A percentile compares a stretch with the other conserved stretches of the same genome.
Conservation (phyloP, 139 green algal species). For the Pedinophyceae sp. region DNA sequence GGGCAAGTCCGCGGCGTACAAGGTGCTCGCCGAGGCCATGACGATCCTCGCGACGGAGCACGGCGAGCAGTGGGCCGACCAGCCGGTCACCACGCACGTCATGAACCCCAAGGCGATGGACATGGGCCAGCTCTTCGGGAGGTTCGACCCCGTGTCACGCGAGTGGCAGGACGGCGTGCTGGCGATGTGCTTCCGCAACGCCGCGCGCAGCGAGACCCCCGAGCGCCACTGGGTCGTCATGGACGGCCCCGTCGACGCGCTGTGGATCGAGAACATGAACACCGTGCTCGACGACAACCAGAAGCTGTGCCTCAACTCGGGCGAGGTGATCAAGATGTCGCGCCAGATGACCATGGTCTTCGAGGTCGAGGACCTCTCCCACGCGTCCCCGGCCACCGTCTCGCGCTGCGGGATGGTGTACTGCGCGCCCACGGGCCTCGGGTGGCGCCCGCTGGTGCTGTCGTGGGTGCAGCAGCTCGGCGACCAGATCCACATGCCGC, state of each 20-base stretch:
- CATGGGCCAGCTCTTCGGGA: conserved; percentile 8
- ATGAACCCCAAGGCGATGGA: conserved; percentile 4
- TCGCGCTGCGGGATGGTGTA: conserved; percentile 12
- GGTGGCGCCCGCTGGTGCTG: conserved; percentile 2
- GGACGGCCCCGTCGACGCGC: conserved; percentile 12
- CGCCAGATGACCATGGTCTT: conserved; percentile 9
- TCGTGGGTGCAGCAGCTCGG: conserved; percentile 1
- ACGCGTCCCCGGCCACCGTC: conserved; percentile 10
- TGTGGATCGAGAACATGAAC: conserved; percentile 23
- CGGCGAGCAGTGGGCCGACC: not conserved
- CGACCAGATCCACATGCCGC: not conserved
- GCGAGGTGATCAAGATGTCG: conserved; percentile 7
- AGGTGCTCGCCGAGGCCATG: conserved; percentile 2
- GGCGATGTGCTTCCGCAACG: not conserved
- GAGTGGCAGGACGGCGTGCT: conserved; percentile 12
- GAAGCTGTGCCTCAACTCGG: conserved; percentile 9
- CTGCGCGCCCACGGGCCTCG: not conserved
- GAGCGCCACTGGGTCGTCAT: conserved; percentile 23
- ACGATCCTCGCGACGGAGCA: not conserved
- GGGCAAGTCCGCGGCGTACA: conserved; percentile 8
- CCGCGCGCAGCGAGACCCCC: conserved; percentile 2
- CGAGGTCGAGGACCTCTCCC: conserved; percentile 10
- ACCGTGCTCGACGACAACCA: conserved; percentile 15
- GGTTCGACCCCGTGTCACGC: conserved; percentile 6
- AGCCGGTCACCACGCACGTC: not conserved